Conservation (phyloP, 2,329 filamentous ascomycete species). For the Alternaria atra region DNA sequence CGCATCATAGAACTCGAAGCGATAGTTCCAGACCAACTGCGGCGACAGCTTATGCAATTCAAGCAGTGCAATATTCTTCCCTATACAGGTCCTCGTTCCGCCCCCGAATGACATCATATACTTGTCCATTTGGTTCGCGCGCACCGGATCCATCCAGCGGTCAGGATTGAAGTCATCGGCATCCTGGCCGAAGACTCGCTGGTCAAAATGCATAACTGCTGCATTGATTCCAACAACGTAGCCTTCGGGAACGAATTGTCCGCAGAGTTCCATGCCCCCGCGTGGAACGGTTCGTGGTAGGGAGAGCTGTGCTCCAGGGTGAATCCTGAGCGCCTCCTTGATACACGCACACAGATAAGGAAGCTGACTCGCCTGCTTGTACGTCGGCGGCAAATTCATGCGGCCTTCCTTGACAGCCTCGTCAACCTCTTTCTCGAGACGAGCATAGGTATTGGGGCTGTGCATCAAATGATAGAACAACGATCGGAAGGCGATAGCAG, state of each 20-base stretch:
- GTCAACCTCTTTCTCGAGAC: slow-evolving; percentile 28
- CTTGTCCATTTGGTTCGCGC: slow-evolving; percentile 29
- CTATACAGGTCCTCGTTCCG: slow-evolving; percentile 47
- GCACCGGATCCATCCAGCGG: slow-evolving; percentile 51
- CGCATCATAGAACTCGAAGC: background rate
- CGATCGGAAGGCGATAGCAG: slow-evolving; percentile 43
- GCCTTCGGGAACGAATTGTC: slow-evolving; percentile 43
- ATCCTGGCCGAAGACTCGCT: slow-evolving; percentile 51
- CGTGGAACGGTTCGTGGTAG: slow-evolving; percentile 26
- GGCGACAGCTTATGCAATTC: background rate
- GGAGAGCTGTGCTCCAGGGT: slow-evolving; percentile 38
- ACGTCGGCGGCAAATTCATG: slow-evolving; percentile 18
- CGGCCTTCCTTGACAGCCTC: slow-evolving; percentile 12
- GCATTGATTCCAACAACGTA: slow-evolving; percentile 57
- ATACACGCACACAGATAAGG: slow-evolving; percentile 56
- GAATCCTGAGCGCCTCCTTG: slow-evolving; percentile 56
- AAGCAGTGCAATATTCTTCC: slow-evolving; percentile 26
- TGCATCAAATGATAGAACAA: slow-evolving; percentile 53
- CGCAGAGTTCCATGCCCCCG: slow-evolving; percentile 29
- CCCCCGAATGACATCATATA: slow-evolving; percentile 51
- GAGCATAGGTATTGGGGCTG: slow-evolving; percentile 28
- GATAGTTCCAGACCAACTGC: background rate
- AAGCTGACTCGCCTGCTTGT: slow-evolving; percentile 32
- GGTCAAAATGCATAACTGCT: slow-evolving; percentile 55
- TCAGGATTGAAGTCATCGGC: slow-evolving; percentile 55